Evolutionary conservation across 345 rosid species (phyloP).

Genomic region (Gossypium arboreum): DNA sequence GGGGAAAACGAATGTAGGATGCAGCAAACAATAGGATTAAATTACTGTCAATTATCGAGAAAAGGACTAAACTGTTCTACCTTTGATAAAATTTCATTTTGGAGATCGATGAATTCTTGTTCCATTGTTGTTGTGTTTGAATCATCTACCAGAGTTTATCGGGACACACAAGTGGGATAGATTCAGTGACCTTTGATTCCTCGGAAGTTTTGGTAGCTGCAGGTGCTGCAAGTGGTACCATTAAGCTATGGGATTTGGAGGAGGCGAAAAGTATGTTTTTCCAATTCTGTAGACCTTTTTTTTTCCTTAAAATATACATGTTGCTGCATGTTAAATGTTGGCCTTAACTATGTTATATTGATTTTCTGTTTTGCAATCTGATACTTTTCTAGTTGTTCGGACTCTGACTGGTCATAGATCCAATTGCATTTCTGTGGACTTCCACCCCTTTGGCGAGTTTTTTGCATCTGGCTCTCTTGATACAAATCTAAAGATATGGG

Average conservation of each 20-base stretch:
- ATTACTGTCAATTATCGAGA: too few relatives aligned
- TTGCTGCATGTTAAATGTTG: background rate
- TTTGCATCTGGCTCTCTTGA: conserved; percentile 98
- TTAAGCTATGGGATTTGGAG: conserved; percentile 97
- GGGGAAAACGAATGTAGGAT: background rate
- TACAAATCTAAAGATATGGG: conserved; percentile 99
- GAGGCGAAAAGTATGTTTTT: conserved; percentile 88
- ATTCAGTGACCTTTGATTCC: conserved; percentile 94
- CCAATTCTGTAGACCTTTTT: conserved; percentile 1
- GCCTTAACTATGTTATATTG: conserved; percentile 4
- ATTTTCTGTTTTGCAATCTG: conserved; percentile 10
- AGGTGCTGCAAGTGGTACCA: conserved; percentile 96
- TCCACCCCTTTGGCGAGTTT: conserved; percentile 98
- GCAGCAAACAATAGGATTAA: background rate
- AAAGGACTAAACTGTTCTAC: background rate
- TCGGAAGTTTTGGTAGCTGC: conserved; percentile 93
- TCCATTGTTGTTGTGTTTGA: background rate
- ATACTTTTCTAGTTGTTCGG: conserved; percentile 63
- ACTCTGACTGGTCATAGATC: conserved; percentile 96
- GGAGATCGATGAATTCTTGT: background rate
- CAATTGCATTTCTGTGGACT: conserved; percentile 91
- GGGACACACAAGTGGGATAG: conserved; percentile 93
- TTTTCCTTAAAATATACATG: background rate
- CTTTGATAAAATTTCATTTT: background rate
- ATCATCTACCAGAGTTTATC: conserved; percentile 69